Evolutionary conservation across 495 filamentous ascomycete genomes (phyloP).

Genomic region (Tuber aestivum): DNA sequence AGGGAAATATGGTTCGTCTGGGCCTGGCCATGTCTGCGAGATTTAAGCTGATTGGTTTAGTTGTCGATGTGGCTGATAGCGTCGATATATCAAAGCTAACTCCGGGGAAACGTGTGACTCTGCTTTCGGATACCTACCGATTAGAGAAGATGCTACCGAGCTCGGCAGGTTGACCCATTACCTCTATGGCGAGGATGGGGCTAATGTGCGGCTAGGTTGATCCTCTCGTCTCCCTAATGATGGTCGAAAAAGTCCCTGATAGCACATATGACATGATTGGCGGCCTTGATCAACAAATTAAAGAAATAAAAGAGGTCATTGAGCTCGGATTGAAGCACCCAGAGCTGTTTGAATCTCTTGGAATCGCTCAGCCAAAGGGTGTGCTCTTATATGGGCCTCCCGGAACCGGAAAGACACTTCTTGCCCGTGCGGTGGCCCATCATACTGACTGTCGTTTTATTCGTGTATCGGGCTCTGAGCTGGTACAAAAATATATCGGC

Average conservation of each 20-base stretch:
- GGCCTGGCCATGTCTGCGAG: constrained; percentile 5
- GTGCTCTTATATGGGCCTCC: constrained; percentile 95
- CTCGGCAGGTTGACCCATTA: constrained; percentile 21
- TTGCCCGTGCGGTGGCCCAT: constrained; percentile 93
- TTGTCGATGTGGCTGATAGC: constrained; percentile 91
- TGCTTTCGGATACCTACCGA: constrained; percentile 94
- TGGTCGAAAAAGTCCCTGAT: constrained; percentile 99
- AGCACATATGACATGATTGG: constrained; percentile 99
- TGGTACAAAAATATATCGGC: constrained; percentile 99
- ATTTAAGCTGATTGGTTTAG: constrained; percentile 47
- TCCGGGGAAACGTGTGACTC: constrained; percentile 92
- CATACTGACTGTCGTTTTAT: constrained; percentile 99
- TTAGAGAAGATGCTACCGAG: constrained; percentile 97
- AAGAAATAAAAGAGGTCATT: constrained; percentile 99
- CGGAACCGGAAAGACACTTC: constrained; percentile 92
- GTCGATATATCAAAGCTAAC: constrained; percentile 95
- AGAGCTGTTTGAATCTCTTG: constrained; percentile 95
- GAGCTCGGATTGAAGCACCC: constrained; percentile 97
- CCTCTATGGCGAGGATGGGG: background rate
- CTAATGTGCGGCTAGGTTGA: constrained; percentile 64
- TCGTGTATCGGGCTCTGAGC: constrained; percentile 86
- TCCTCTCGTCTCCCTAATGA: constrained; percentile 99
- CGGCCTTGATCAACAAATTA: constrained; percentile 97
- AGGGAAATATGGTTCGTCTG: constrained; percentile 89
- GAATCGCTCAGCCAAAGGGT: constrained; percentile 96